These are phyloP conservation scores for Testicularia cyperi DNA, from an alignment of 1,284 basidiomycete species.

Conservation along the genomic window DNA sequence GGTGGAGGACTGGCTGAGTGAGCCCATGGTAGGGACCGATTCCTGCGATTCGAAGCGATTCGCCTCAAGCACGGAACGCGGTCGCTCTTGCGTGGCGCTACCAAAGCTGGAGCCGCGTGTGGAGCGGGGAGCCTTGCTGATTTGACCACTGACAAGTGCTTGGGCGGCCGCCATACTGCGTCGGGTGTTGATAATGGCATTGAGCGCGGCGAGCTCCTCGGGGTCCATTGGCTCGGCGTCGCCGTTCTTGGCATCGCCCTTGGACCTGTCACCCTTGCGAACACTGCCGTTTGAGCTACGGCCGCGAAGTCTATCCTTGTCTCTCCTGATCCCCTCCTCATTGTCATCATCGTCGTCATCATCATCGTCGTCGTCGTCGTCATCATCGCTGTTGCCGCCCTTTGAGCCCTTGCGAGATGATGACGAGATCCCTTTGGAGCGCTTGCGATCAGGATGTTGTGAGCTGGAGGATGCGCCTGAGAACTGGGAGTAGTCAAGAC, in stretches of 20 bases:
- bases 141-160: conserved; percentile 49
- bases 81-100: conserved; percentile 12
- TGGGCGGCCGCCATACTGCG: conserved; percentile 56
- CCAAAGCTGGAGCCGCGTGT: conserved; percentile 24
- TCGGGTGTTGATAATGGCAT: conserved; percentile 59
- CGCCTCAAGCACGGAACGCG: conserved; percentile 14
- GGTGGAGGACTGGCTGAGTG: conserved; percentile 16
- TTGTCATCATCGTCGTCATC: background rate
- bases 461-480: conserved; percentile 9
- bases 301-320: too few relatives aligned
- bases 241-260: conserved; percentile 1
- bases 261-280: conserved; percentile 1
- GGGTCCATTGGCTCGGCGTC: conserved; percentile 54
- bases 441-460: conserved; percentile 2
- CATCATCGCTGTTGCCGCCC: conserved; percentile 7
- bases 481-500: conserved; percentile 51
- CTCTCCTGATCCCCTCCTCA: too few relatives aligned
- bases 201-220: conserved; percentile 56
- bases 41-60: conserved; percentile 34
- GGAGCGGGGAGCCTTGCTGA: conserved; percentile 10
- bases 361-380: background rate
- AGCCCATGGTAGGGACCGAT: conserved; percentile 36
- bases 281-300: background rate
- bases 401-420: too few relatives aligned
- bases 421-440: background rate